Conservation (phyloP, 78 protist genomes). For the slime mould (Dictyostelium discoideum) region dicty_2.7 NC_007088.5:6319001-6319500, state of each 20-base stretch:
- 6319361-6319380: neutral
- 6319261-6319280: conserved; percentile 10
- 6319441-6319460: conserved; percentile 31
- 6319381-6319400: neutral
- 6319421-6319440: conserved; percentile 51
- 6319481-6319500: conserved; percentile 45
- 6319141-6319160: conserved; percentile 37
- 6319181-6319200: conserved; percentile 40
- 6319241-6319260: neutral
- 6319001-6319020: neutral
- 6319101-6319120: conserved; percentile 24
- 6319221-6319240: conserved; percentile 39
- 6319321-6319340: conserved; percentile 7
- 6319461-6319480: conserved; percentile 28
- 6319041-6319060: neutral
- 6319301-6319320: conserved; percentile 4
- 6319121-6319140: conserved; percentile 49
- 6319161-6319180: neutral
- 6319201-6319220: conserved; percentile 7
- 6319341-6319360: neutral
- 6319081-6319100: neutral
- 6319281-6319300: neutral
- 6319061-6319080: neutral
- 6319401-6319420: neutral
- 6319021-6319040: neutral